phyloP scores from a whole-genome alignment of 352 stramenopile species.

The Phytophthora constricta region DNA sequence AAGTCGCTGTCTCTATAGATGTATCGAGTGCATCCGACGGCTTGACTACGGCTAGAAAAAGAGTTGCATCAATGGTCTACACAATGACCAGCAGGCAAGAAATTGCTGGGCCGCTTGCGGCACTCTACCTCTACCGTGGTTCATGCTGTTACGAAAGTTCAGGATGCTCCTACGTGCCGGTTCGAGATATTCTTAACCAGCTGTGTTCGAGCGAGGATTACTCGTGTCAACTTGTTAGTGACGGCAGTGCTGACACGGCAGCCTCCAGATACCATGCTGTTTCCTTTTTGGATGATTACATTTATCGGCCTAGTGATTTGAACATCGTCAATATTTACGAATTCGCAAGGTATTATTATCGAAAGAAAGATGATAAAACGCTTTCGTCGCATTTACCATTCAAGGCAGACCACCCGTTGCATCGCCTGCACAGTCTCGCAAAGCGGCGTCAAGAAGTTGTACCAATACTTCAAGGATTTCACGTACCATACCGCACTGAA shows the following conservation, averaged over 20 bases:
- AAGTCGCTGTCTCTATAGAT: not conserved
- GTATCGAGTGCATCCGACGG: not conserved
- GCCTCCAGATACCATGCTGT: not conserved
- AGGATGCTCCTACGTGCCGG: not conserved
- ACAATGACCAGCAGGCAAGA: slow-evolving; percentile 9
- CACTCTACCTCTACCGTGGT: not conserved
- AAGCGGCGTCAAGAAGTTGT: slow-evolving; percentile 1
- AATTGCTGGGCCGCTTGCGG: slow-evolving; percentile 3
- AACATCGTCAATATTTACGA: not conserved
- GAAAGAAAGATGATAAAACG: not conserved
- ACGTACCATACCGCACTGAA: not conserved
- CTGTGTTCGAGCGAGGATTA: slow-evolving; percentile 1
- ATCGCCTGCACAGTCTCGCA: not conserved
- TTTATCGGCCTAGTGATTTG: not conserved
- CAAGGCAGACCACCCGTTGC: not conserved
- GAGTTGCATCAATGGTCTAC: not conserved
- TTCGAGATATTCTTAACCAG: not conserved
- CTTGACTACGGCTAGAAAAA: not conserved
- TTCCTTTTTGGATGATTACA: slow-evolving; percentile 8
- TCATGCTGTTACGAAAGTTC: slow-evolving; percentile 17
- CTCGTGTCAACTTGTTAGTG: not conserved
- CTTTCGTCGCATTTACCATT: not conserved
- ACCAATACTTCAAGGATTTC: not conserved
- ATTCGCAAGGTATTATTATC: slow-evolving; percentile 1
- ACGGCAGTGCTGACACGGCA: not conserved